Evolutionary conservation across 176 grass and related monocot genomes (phyloP).

Genomic region (Leersia perrieri): DNA sequence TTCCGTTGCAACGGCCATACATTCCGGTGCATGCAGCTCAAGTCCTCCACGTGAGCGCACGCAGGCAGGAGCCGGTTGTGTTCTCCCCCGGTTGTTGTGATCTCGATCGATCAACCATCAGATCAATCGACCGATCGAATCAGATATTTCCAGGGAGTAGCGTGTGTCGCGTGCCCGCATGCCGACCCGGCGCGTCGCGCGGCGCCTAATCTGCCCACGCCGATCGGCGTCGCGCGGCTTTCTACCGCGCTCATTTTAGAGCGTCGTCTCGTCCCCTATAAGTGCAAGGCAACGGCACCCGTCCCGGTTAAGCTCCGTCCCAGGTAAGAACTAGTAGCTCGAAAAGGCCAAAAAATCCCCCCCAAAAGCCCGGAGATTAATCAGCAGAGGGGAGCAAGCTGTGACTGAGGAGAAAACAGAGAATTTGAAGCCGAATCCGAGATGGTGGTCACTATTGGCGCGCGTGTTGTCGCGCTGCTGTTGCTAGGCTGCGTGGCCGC

Average conservation of each 20-base stretch:
- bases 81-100: neutral
- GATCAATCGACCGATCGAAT: neutral
- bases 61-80: neutral
- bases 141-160: neutral
- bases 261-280: neutral
- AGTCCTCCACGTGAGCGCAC: neutral
- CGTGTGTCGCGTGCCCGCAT: neutral
- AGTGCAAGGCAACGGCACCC: neutral
- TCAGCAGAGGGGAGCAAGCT: neutral
- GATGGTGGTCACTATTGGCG: constrained; percentile 26
- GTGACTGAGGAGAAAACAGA: neutral
- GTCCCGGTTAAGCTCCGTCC: neutral
- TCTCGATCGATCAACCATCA: neutral
- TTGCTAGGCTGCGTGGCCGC: constrained; percentile 24
- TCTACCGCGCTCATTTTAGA: neutral
- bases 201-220: neutral
- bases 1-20: neutral
- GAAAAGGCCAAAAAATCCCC: neutral
- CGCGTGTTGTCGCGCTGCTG: neutral
- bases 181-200: neutral
- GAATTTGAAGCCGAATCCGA: neutral
- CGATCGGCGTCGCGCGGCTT: neutral
- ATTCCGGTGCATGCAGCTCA: neutral
- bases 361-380: neutral
- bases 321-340: neutral